Base-by-base conservation (phyloP, 108 stramenopile genomes). In the Schizochytrium sp. region DNA sequence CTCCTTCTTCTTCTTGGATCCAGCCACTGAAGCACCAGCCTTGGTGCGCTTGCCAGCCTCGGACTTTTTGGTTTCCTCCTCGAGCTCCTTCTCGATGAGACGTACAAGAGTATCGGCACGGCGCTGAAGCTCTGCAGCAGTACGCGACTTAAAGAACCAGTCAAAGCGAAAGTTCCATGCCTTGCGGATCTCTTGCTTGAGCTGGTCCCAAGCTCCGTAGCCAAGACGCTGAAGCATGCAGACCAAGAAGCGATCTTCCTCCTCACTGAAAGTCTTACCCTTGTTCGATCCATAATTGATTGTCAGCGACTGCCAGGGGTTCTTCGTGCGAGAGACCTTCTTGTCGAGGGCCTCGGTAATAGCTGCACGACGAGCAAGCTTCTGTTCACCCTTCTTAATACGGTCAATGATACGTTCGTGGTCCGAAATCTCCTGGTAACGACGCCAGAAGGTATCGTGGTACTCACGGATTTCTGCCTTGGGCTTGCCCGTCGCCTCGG, bases 61-160 rank as follows among this genome's bases (percentile, higher is more conserved):
- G 53, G 76, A 83, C 53, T 83, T 83, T 83, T 83, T 83, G 17
- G 76, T 55, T 8, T 83, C 76, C 76, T 83, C 76, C 10, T 83
- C 91, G 53, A 91, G 88, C 92, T 94, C 94, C 91, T 91, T 92
- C 90, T 94, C 92, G 3, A 94, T 87, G 42, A 93, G 53, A 3
- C 61, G 53, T 69, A 94, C 92, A 47, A 94, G 91, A 3, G 72
- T 72, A 61, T 98, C 98, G 59, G 96, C 96, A 46, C 98, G 96
- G 72, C 95, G 95, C 87, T 97, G 96, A 12, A 99, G 97, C 90
- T 99, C 98, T 28, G 91, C 93, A 2, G 96, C 95, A 61, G 94
- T 97, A 38, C 98, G 93, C 46, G 97, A 97, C 88, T 98, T 98
- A 94, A 99, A 98, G 92, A 96, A 99, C 98, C 98, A 98, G 89